Base-by-base conservation (phyloP, 441 rosid species). In the Isatis lusitanica region DNA sequence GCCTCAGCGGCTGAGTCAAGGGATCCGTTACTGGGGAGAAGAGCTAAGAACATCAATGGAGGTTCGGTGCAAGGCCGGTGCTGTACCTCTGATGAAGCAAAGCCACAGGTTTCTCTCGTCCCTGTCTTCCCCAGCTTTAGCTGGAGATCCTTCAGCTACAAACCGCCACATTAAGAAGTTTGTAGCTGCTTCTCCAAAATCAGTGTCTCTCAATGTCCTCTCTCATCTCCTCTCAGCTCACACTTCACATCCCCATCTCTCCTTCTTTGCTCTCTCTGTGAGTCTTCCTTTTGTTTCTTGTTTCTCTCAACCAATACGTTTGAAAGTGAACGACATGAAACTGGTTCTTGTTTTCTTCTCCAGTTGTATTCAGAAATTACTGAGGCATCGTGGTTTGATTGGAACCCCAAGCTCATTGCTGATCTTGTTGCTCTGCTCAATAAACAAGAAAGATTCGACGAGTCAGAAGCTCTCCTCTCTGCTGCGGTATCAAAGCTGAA, bases 341-440 rank as follows among this genome's bases (percentile, higher is more conserved):
- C 7, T 44, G 47, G 53, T 12, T 39, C 28, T 12, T 48, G 72
- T 17, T 61, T 2, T 9, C 4, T 39, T 55, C 10, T 48, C 5
- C 82, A 92, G 97, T 74, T 94, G 55, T 94, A 92, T 62, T 70
- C 73, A 35, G 88, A 80, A 74, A 88, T 94, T 10, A 78, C 75
- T 47, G 81, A 92, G 79, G 82, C 92, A 13, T 64, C 89, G 0
- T 94, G 97, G 98, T 92, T 88, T 66, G 70, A 82, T 64, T 94
- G 98, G 98, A 89, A 94, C 55, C 85, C 94, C 0, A 90, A 88
- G 85, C 79, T 94, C 53, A 85, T 83, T 4, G 94, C 97, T 5
- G 80, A 89, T 10, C 80, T 94, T 66, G 73, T 80, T 35, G 86
- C 95, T 24, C 72, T 80, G 47, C 87, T 94, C 33, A 84, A 84